Evolutionary conservation across 192 early-diverging fungal species (phyloP).

Genomic region (Coemansia sp.): DNA sequence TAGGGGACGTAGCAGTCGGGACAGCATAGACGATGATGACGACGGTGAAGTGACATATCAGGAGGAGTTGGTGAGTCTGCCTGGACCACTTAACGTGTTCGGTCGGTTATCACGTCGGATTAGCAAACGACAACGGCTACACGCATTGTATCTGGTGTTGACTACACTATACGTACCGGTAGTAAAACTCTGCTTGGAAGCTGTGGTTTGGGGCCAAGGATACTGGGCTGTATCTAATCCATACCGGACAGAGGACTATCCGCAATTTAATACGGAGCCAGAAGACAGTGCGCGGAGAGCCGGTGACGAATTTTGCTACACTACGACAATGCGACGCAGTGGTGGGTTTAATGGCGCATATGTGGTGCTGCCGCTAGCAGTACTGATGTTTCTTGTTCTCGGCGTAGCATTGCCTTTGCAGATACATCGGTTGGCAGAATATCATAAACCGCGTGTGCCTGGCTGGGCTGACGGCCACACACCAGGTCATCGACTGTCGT

Average conservation of each 20-base stretch:
- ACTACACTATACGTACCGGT: slow-evolving; percentile 55
- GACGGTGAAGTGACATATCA: slow-evolving; percentile 29
- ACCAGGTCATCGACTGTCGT: slow-evolving; percentile 32
- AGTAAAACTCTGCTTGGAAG: slow-evolving; percentile 53
- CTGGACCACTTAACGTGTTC: slow-evolving; percentile 32
- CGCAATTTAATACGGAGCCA: slow-evolving; percentile 14
- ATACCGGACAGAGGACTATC: slow-evolving; percentile 39
- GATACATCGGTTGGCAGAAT: slow-evolving; percentile 27
- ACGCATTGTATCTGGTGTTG: slow-evolving; percentile 42
- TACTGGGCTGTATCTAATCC: slow-evolving; percentile 57
- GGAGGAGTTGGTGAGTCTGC: slow-evolving; percentile 33
- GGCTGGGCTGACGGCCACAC: slow-evolving; percentile 48
- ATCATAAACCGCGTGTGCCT: slow-evolving; percentile 41
- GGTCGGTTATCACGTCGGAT: slow-evolving; percentile 34
- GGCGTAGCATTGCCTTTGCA: slow-evolving; percentile 40
- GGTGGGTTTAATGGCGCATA: slow-evolving; percentile 46
- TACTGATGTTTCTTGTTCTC: slow-evolving; percentile 28
- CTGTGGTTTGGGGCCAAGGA: slow-evolving; percentile 53
- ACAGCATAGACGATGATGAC: background rate
- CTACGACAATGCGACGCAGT: slow-evolving; percentile 48
- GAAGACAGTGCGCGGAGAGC: slow-evolving; percentile 23
- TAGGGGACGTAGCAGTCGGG: background rate
- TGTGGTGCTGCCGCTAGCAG: slow-evolving; percentile 45
- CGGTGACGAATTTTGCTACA: slow-evolving; percentile 48
- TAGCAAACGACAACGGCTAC: slow-evolving; percentile 34